Evolutionary conservation across 371 early-diverging fungal species (phyloP).

Genomic region (Apophysomyces variabilis): DNA sequence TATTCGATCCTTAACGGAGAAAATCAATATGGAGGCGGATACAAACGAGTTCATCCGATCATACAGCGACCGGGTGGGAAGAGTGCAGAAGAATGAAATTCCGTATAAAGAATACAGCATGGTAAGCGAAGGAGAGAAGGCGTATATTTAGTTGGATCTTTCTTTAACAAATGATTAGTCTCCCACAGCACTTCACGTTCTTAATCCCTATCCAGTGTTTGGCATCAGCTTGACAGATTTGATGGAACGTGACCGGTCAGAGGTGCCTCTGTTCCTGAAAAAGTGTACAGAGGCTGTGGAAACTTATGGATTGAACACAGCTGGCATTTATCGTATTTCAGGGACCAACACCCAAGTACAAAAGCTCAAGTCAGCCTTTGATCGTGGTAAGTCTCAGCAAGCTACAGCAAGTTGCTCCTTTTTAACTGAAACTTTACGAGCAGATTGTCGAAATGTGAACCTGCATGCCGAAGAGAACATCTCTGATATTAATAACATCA

Average conservation of each 20-base stretch:
- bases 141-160: slow-evolving; percentile 7
- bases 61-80: slow-evolving; percentile 25
- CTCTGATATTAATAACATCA: slow-evolving; percentile 78
- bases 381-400: slow-evolving; percentile 53
- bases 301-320: slow-evolving; percentile 58
- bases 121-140: slow-evolving; percentile 25
- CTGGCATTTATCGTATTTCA: slow-evolving; percentile 87
- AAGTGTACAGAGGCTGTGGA: slow-evolving; percentile 85
- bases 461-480: slow-evolving; percentile 49
- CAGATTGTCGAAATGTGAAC: slow-evolving; percentile 3
- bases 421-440: neutral
- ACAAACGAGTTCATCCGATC: slow-evolving; percentile 44
- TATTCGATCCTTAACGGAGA: slow-evolving; percentile 57
- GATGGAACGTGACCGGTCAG: slow-evolving; percentile 67
- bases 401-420: neutral
- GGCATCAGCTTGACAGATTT: slow-evolving; percentile 65
- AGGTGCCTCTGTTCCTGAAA: slow-evolving; percentile 72
- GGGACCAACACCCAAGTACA: slow-evolving; percentile 75
- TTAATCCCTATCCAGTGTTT: slow-evolving; percentile 71
- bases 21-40: slow-evolving; percentile 62
- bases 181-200: slow-evolving; percentile 55
- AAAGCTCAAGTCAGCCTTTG: slow-evolving; percentile 69
- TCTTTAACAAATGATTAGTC: slow-evolving; percentile 40
- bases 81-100: slow-evolving; percentile 38
- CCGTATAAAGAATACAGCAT: slow-evolving; percentile 63